Percentiles rank a stretch among this genome's conserved stretches.
Evolutionary conservation across 2,329 filamentous ascomycete genomes (phyloP).

Genomic region (Clarireedia paspali): DNA sequence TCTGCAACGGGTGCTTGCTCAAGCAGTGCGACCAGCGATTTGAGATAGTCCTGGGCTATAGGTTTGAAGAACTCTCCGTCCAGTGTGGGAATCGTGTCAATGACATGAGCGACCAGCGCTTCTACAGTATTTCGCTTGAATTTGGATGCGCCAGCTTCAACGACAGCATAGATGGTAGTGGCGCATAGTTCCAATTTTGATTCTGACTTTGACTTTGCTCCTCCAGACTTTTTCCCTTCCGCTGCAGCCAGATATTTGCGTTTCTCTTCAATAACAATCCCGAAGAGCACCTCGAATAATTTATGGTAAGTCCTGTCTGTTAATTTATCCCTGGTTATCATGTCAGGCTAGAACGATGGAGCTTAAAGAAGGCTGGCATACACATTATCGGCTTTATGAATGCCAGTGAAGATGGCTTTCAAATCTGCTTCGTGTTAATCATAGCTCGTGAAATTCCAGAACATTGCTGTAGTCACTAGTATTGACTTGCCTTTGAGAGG

Average conservation of each 20-base stretch:
- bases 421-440: slow-evolving; percentile 19
- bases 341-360: slow-evolving; percentile 10
- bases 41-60: slow-evolving; percentile 70
- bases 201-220: slow-evolving; percentile 26
- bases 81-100: slow-evolving; percentile 58
- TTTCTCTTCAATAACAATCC: slow-evolving; percentile 60
- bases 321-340: slow-evolving; percentile 35
- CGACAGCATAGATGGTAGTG: slow-evolving; percentile 61
- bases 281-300: slow-evolving; percentile 75
- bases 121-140: slow-evolving; percentile 72
- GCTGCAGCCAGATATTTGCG: slow-evolving; percentile 46
- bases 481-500: slow-evolving; percentile 12
- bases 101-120: slow-evolving; percentile 73
- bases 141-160: slow-evolving; percentile 60
- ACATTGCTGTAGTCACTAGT: no score
- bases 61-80: slow-evolving; percentile 60
- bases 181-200: slow-evolving; percentile 55
- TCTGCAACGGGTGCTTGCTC: slow-evolving; percentile 72
- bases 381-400: slow-evolving; percentile 23
- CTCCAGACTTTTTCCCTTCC: slow-evolving; percentile 43
- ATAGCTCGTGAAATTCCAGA: neutral
- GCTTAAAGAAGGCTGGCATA: slow-evolving; percentile 8
- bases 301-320: slow-evolving; percentile 73
- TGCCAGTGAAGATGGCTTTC: slow-evolving; percentile 23
- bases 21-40: slow-evolving; percentile 63